Percentiles rank a stretch among this genome's conserved stretches.
Conservation (phyloP, 768 basidiomycete genomes). For the Strobilomyces dryophilus region DNA sequence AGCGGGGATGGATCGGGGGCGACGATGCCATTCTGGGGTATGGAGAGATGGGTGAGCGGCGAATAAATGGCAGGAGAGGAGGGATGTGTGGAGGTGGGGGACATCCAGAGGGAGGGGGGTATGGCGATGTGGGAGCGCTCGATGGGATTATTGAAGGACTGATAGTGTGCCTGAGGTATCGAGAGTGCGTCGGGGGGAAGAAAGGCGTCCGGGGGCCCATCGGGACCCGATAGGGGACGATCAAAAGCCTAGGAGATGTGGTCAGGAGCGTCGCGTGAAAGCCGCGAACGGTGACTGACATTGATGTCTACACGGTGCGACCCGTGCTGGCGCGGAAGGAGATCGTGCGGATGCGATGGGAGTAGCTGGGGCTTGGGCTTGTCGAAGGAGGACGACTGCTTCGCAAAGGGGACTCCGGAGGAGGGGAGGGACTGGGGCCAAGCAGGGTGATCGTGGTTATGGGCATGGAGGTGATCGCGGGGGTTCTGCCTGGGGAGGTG, state of each 20-base stretch:
- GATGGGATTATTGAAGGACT: slow-evolving; percentile 29
- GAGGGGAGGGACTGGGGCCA: slow-evolving; percentile 25
- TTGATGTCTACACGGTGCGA: slow-evolving; percentile 11
- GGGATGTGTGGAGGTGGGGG: slow-evolving; percentile 51
- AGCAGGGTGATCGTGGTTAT: slow-evolving; percentile 21
- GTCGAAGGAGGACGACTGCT: slow-evolving; percentile 25
- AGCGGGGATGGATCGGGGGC: slow-evolving; percentile 32
- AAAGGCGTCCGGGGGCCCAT: slow-evolving; percentile 10
- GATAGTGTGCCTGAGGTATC: slow-evolving; percentile 18
- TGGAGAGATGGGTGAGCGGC: slow-evolving; percentile 36
- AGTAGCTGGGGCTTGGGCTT: slow-evolving; percentile 23
- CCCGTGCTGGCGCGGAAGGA: slow-evolving; percentile 13
- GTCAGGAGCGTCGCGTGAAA: slow-evolving; percentile 2
- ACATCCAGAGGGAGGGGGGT: slow-evolving; percentile 85
- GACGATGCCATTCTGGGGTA: slow-evolving; percentile 30
- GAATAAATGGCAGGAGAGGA: slow-evolving; percentile 40
- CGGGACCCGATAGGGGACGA: slow-evolving; percentile 16
- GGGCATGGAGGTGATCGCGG: slow-evolving; percentile 16
- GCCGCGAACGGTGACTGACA: slow-evolving; percentile 5
- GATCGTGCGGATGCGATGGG: slow-evolving; percentile 9
- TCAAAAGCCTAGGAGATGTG: slow-evolving; percentile 14
- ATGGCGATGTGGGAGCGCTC: slow-evolving; percentile 54
- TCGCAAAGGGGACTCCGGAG: slow-evolving; percentile 28
- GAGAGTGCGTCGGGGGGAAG: slow-evolving; percentile 19
- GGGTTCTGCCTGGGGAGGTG: slow-evolving; percentile 16